phyloP scores from a whole-genome alignment of 2,329 filamentous ascomycete species.

The Colletotrichum agaves region DNA sequence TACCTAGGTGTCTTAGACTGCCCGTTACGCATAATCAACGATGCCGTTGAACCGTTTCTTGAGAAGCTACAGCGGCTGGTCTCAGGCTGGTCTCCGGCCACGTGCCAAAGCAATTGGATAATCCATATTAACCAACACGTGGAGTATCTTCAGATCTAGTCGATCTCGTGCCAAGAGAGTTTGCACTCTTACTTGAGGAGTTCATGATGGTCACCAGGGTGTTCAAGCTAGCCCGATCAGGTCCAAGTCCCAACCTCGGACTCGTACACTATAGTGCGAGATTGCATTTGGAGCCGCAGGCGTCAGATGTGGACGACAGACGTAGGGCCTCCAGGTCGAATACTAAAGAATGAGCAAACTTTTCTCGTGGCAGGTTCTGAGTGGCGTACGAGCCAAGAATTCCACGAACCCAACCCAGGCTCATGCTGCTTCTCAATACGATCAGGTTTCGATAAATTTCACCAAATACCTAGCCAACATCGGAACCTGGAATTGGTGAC shows the following conservation, averaged over 20 bases:
- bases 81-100: neutral
- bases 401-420: too few relatives aligned
- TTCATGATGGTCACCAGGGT: neutral
- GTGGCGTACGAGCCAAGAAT: too few relatives aligned
- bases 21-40: neutral
- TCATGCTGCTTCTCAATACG: too few relatives aligned
- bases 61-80: neutral
- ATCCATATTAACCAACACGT: neutral
- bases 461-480: neutral
- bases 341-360: too few relatives aligned
- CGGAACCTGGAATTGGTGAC: neutral
- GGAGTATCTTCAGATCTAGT: neutral
- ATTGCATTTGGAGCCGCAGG: too few relatives aligned
- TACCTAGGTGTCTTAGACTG: neutral
- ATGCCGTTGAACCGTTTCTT: too few relatives aligned
- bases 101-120: neutral
- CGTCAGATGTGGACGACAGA: too few relatives aligned
- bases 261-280: too few relatives aligned
- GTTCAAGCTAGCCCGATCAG: neutral
- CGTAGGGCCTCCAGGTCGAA: too few relatives aligned
- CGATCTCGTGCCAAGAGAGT: neutral
- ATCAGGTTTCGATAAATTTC: conserved; percentile 1
- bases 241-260: too few relatives aligned
- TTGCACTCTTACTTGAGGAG: neutral
- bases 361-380: too few relatives aligned